Base-by-base conservation (phyloP, 108 stramenopile genomes). In the Bacterosira constricta region DNA sequence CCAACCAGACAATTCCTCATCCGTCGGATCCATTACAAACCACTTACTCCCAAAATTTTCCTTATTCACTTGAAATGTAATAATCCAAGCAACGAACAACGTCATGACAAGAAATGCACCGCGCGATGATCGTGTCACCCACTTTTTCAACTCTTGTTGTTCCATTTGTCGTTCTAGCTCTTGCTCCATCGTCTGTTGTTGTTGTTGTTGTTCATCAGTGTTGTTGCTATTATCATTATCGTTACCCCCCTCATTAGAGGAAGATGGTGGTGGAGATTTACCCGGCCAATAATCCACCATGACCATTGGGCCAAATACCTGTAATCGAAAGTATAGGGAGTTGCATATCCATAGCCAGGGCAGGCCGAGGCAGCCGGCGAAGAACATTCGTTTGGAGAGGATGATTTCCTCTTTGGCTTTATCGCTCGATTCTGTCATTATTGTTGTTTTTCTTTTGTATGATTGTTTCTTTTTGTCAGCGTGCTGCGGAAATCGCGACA, bases 261-360 rank as follows among this genome's bases (percentile, higher is more conserved):
- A 6, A 4, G 17, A 32, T 26, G 7, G 3, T 26, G 31, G 49
- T 26, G 44, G 8, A 30, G n/a, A 23, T 63, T 41, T 44, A 23
- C 77, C 77, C 12, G 77, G 77, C 77, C 77, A 71, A 55, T 78
- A 78, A 58, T 78, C 77, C 13, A 79, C 25, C 25, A 66, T 23
- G 26, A 70, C 55, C 34, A 44, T 25, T 11, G 77, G 77, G n/a
- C 78, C 73, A 63, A 68, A 83, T 12, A 83, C 82, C 0, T 35
- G 34, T 13, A 17, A 6, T 25, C 79, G 67, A 49, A 71, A 80
- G 42, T 89, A 85, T 45, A 90, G 45, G 15, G 81, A 83, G 63
- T 93, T 90, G 64, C 90, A 90, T 50, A 90, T 81, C 92, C 92
- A 93, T 21, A 93, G 80, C 92, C 92, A 93, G 42, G 92, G 92